Evolutionary conservation across 192 early-diverging fungal genomes (phyloP).

Genomic region (Neocallimastix lanati): DNA sequence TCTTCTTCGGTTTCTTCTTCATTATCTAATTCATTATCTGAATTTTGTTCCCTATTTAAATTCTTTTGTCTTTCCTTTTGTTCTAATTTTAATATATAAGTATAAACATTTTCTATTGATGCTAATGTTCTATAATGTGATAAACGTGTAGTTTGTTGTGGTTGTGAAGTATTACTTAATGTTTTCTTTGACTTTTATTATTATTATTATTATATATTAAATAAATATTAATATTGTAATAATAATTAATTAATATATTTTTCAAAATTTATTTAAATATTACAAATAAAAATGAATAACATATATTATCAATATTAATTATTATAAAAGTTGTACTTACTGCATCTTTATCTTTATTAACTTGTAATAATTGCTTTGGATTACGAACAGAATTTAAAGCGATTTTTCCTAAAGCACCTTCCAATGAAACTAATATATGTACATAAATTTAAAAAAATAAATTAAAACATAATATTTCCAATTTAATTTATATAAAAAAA

Average conservation of each 20-base stretch:
- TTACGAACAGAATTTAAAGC: conserved; percentile 71
- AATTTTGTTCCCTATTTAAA: not conserved
- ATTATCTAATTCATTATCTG: not conserved
- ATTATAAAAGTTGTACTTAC: not conserved
- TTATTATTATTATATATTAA: no score
- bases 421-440: conserved; percentile 45
- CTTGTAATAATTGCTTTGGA: conserved; percentile 69
- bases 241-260: no score
- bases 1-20: not conserved
- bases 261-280: no score
- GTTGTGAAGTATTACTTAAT: not conserved
- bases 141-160: not conserved
- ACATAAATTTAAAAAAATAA: no score
- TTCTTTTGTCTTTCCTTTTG: not conserved
- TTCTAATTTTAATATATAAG: not conserved
- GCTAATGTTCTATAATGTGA: not conserved
- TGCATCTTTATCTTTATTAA: conserved; percentile 18
- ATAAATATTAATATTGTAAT: no score
- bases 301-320: not conserved
- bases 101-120: not conserved
- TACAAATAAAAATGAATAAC: no score
- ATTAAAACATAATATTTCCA: no score
- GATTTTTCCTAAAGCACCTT: conserved; percentile 90
- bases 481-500: not conserved
- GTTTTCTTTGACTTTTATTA: not conserved